Evolutionary conservation across 2,329 filamentous ascomycete species (phyloP).

Genomic region (Fusarium multiceps): DNA sequence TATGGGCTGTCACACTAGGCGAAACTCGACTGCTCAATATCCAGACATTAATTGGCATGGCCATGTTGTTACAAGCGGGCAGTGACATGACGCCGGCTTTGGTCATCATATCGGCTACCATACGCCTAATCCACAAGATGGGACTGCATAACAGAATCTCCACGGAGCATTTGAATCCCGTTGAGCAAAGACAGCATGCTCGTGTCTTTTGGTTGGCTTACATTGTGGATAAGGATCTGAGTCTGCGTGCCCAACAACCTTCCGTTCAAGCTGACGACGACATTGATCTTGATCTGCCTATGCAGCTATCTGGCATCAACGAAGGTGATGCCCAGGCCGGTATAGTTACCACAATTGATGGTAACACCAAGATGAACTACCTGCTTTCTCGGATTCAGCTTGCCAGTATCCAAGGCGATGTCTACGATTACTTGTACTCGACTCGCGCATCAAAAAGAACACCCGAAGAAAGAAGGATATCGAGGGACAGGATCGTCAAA

Average conservation of each 20-base stretch:
- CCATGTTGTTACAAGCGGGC: slow-evolving; percentile 2
- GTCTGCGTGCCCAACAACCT: slow-evolving; percentile 6
- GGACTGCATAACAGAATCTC: slow-evolving; percentile 1
- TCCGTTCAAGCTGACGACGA: slow-evolving; percentile 10
- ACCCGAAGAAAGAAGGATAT: not conserved
- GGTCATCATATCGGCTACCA: slow-evolving; percentile 2
- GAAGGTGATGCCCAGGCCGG: not conserved
- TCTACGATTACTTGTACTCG: slow-evolving; percentile 1
- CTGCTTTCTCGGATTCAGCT: slow-evolving; percentile 8
- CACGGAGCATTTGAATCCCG: not conserved
- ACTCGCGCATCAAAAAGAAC: slow-evolving; percentile 2
- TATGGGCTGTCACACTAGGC: not conserved
- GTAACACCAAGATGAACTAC: not conserved
- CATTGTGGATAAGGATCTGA: slow-evolving; percentile 8
- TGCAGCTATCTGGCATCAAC: rapidly evolving
- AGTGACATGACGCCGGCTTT: not conserved
- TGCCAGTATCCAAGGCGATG: not conserved
- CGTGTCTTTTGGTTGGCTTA: slow-evolving; percentile 16
- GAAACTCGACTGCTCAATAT: slow-evolving; percentile 4
- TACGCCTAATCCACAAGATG: slow-evolving; percentile 8
- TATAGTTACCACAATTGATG: not conserved
- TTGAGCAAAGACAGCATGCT: not conserved
- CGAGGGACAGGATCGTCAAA: not conserved
- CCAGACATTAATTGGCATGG: slow-evolving; percentile 16
- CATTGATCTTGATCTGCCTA: slow-evolving; percentile 2